Conservation (phyloP, 495 filamentous ascomycete genomes). For the Darksidea phi region DNA sequence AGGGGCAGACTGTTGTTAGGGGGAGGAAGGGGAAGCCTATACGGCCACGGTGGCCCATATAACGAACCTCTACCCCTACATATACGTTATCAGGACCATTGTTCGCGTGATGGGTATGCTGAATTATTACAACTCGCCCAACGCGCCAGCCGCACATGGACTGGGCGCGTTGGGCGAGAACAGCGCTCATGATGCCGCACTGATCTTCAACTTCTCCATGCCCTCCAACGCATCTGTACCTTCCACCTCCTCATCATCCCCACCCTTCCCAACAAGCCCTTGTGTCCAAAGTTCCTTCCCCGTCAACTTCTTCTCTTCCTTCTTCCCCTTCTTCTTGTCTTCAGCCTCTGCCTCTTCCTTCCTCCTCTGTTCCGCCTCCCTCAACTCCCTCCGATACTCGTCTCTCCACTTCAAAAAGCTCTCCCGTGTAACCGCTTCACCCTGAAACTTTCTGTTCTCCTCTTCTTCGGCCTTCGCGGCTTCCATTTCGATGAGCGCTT, state of each 20-base stretch:
- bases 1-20: constrained; percentile 34
- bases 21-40: constrained; percentile 9
- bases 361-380: constrained; percentile 61
- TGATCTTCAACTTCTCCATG: constrained; percentile 68
- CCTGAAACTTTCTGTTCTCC: constrained; percentile 95
- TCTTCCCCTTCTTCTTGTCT: constrained; percentile 66
- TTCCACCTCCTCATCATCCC: constrained; percentile 75
- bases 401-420: constrained; percentile 81
- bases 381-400: constrained; percentile 74
- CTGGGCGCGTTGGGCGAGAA: too few species aligned
- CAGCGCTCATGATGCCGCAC: constrained; percentile 36
- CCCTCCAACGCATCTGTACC: constrained; percentile 55
- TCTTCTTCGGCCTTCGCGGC: constrained; percentile 73
- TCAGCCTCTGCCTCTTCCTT: constrained; percentile 72
- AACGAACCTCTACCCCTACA: not conserved
- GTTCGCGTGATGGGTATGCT: constrained; percentile 20
- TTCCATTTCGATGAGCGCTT: constrained; percentile 62
- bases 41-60: not conserved
- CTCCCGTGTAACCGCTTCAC: constrained; percentile 80
- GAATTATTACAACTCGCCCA: not conserved
- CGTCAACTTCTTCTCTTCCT: constrained; percentile 68
- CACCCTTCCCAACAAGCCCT: constrained; percentile 70
- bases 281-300: constrained; percentile 83
- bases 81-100: not conserved
- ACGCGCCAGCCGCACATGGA: too few species aligned